Conservation (phyloP, 345 rosid genomes). For the Pistacia integerrima region DNA sequence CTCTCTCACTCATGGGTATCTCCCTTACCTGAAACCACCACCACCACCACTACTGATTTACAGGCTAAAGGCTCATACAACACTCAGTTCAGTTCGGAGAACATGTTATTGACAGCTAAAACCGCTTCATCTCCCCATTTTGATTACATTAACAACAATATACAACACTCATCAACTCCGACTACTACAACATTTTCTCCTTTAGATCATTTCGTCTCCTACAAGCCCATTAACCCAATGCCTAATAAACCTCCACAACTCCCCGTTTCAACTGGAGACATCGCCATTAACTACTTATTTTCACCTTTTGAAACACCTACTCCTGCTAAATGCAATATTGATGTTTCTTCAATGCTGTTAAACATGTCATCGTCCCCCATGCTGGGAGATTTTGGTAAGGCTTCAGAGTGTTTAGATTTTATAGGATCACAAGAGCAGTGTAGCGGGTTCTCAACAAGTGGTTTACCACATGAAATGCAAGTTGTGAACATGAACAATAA, state of each 20-base stretch:
- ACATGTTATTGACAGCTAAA: conserved; percentile 25
- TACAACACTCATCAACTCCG: conserved; percentile 22
- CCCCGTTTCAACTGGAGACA: conserved; percentile 40
- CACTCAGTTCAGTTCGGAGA: conserved; percentile 35
- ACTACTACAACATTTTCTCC: conserved; percentile 31
- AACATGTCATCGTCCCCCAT: conserved; percentile 52
- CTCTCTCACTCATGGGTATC: conserved; percentile 76
- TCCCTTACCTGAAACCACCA: conserved; percentile 37
- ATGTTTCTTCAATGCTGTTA: conserved; percentile 47
- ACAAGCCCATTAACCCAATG: conserved; percentile 31
- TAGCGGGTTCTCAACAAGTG: conserved; percentile 19
- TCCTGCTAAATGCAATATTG: conserved; percentile 32
- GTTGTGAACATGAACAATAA: conserved; percentile 10
- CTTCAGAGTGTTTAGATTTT: conserved; percentile 22
- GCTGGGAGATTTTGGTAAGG: conserved; percentile 41
- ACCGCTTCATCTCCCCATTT: conserved; percentile 34
- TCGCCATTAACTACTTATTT: conserved; percentile 36
- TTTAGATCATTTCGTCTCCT: conserved; percentile 35
- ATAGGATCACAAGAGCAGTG: conserved; percentile 33
- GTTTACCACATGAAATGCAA: conserved; percentile 29
- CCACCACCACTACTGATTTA: conserved; percentile 25
- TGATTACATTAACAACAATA: conserved; percentile 26
- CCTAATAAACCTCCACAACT: conserved; percentile 21
- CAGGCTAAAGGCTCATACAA: conserved; percentile 30
- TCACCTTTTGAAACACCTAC: conserved; percentile 43